A percentile compares a stretch with the other conserved stretches of the same genome.
Conservation (phyloP, 2,329 filamentous ascomycete species). For the Rugonectria rugulosa region DNA sequence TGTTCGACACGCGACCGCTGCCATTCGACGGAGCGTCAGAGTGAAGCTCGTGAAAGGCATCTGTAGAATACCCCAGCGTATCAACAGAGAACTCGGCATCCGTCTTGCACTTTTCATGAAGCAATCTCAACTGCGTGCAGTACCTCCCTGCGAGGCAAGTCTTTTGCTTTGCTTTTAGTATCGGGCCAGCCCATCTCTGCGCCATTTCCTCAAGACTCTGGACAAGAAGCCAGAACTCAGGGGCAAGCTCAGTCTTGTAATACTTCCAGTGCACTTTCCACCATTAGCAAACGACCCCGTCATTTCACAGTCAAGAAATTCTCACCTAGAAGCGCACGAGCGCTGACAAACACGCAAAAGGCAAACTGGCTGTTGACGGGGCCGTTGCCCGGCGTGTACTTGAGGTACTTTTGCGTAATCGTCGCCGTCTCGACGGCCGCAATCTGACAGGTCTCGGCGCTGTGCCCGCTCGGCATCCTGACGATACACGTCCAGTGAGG, state of each 20-base stretch:
- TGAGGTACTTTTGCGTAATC: conserved; percentile 52
- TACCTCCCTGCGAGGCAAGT: background rate
- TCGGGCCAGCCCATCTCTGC: conserved; percentile 26
- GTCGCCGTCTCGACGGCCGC: conserved; percentile 53
- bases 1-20: too few relatives aligned
- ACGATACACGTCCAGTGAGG: conserved; percentile 43
- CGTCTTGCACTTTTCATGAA: background rate
- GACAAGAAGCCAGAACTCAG: conserved; percentile 36
- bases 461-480: conserved; percentile 49
- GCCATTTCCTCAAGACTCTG: conserved; percentile 34
- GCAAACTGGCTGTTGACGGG: conserved; percentile 48
- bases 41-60: too few relatives aligned
- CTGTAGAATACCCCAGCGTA: background rate
- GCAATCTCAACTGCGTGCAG: background rate
- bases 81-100: background rate
- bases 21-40: background rate
- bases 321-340: conserved; percentile 45
- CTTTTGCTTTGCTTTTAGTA: background rate
- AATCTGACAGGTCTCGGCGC: conserved; percentile 52
- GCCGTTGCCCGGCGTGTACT: conserved; percentile 35
- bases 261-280: conserved; percentile 37
- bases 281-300: too few relatives aligned
- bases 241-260: conserved; percentile 28
- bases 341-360: conserved; percentile 53
- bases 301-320: too few relatives aligned